Evolutionary conservation across 306 rosid genomes (phyloP), one percentile per base, ranked within the genome.

Genomic region (Spatholobus suberectus): DNA sequence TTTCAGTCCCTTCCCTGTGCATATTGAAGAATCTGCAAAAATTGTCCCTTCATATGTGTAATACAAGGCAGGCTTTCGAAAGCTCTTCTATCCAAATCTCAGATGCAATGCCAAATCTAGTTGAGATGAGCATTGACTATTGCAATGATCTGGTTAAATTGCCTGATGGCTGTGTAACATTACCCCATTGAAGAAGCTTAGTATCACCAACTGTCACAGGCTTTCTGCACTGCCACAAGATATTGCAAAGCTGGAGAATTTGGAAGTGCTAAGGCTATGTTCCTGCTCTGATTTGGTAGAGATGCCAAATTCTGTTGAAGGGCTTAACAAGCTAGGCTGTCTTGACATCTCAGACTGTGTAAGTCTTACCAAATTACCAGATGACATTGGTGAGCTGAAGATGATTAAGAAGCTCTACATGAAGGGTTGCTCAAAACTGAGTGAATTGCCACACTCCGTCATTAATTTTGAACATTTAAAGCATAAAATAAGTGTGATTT

Each of bases 181-280:
- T 27, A 43, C 21, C 46, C 17, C 79, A 21, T 43, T 89, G 70
- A 57, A 84, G 81, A 89, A 78, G 78, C 85, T 89, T 1, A 81
- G 82, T 37, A 84, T 89, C 79, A 86, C 85, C n/a, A 86, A 84
- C 81, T 89, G 91, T 17, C 89, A 86, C 78, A 79, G 15, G 47
- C 79, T 86, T 34, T 55, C 35, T 21, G 74, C 58, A 18, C 61
- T 86, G 54, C 90, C 92, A 1, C 77, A 79, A 57, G 82, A 82
- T 24, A 58, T 84, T 43, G 87, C 70, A 44, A 86, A 78, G 40
- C 41, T 84, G 40, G 70, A 54, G 82, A 86, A 86, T 41, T 79
- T 89, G 70, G 82, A 75, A 81, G 63, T 78, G 55, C 79, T 89
- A 37, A 89, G 88, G 82, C 87, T 89, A 20, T 79, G 70, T 43